Conservation (phyloP, 768 basidiomycete species). For the Erythrobasidium yunnanense region DNA sequence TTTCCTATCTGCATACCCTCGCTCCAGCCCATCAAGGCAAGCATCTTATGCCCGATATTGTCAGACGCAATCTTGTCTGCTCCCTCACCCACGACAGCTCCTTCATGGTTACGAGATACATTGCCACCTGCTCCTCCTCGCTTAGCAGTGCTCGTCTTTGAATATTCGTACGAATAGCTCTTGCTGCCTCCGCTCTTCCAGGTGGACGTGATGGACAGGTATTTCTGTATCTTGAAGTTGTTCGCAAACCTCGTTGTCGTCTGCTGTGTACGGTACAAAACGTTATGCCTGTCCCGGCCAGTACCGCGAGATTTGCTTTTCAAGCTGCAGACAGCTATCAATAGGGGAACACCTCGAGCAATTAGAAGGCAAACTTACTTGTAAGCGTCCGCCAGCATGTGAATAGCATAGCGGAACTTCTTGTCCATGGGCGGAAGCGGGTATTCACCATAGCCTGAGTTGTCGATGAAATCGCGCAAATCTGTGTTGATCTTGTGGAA, state of each 20-base stretch:
- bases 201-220: slow-evolving; percentile 6
- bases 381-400: slow-evolving; percentile 20
- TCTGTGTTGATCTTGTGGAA: slow-evolving; percentile 10
- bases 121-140: not conserved
- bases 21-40: slow-evolving; percentile 16
- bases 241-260: not conserved
- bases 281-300: slow-evolving; percentile 7
- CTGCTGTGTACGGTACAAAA: slow-evolving; percentile 7
- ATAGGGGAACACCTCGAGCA: not conserved
- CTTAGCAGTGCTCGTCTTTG: not conserved
- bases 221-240: slow-evolving; percentile 1
- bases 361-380: not conserved
- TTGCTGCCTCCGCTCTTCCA: slow-evolving; percentile 1
- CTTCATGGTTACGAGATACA: slow-evolving; percentile 11
- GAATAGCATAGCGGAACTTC: slow-evolving; percentile 17
- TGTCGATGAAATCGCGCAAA: not conserved
- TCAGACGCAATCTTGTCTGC: slow-evolving; percentile 3
- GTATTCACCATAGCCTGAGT: not conserved
- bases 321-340: not conserved
- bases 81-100: slow-evolving; percentile 13
- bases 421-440: slow-evolving; percentile 24
- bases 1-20: slow-evolving; percentile 13
- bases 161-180: not conserved
- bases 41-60: slow-evolving; percentile 21
- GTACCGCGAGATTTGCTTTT: slow-evolving; percentile 12